Evolutionary conservation across 257 asterid species (phyloP), one percentile per base, ranked within the genome.

Genomic region (Gentiana dahurica): DNA sequence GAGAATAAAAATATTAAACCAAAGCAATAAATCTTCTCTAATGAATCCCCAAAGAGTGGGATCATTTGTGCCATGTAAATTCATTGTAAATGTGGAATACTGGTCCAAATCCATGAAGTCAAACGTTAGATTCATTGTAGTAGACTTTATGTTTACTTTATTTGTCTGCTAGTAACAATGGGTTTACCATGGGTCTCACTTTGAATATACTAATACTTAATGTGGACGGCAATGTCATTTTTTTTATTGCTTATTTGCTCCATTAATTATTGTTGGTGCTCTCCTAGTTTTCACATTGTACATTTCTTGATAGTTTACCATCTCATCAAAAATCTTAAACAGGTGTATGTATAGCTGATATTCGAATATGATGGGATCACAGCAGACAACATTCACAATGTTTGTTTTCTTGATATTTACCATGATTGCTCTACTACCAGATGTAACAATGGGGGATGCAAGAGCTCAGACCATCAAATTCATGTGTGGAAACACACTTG

Each of bases 391-490:
- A 41, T 8, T 60, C 44, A 12, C 68, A 50, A 5, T 45, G 12
- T 33, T 45, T 32, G 3, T 55, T 51, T 34, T 59, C 34, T 66
- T 54, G 38, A 49, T 64, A 37, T 55, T 67, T 44, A 13, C 70
- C 58, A 71, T 62, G 50, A 68, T 64, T 61, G 34, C 77, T 55
- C 67, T 72, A 61, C 44, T 82, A 2, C 87, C 84, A 48, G 72
- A 70, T 48, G 54, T 58, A 60, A 6, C 65, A 32, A 24, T 55
- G 33, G 88, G 85, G 36, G 91, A 80, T 0, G 87, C 95, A 41
- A 80, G 95, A 77, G 53, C 85, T 36, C 82, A 77, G 59, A 64
- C 66, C 2, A 66, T 86, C 11, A 49, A 73, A 49, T 70, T 80
- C 65, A 68, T 57, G 3, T 82, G 95, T 6, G 81, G 79, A 11